These are phyloP conservation scores for Medicago lupulina DNA, from an alignment of 306 rosid species.

Conservation along the genomic window DNA sequence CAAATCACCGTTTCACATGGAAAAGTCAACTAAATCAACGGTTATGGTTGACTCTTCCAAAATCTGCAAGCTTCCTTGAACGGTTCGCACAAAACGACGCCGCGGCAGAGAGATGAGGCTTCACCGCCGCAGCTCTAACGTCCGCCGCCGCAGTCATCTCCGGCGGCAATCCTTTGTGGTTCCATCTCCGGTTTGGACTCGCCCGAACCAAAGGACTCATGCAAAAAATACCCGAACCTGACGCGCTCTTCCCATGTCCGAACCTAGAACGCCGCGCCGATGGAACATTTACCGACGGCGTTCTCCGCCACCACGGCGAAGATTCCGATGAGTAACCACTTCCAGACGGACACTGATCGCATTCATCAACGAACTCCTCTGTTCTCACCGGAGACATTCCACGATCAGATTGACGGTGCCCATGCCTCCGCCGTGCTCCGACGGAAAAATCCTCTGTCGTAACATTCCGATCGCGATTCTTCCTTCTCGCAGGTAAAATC, in stretches of 20 bases:
- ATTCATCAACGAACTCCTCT: slow-evolving; percentile 49
- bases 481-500: slow-evolving; percentile 57
- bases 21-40: slow-evolving; percentile 66
- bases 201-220: slow-evolving; percentile 88
- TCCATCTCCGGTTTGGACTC: slow-evolving; percentile 79
- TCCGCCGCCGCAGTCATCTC: slow-evolving; percentile 58
- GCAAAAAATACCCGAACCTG: slow-evolving; percentile 78
- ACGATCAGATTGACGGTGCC: slow-evolving; percentile 56
- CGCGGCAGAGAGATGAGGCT: slow-evolving; percentile 66
- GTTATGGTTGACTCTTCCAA: slow-evolving; percentile 74
- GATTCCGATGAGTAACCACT: slow-evolving; percentile 68
- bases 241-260: slow-evolving; percentile 48
- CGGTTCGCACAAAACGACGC: slow-evolving; percentile 82
- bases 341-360: slow-evolving; percentile 61
- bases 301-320: slow-evolving; percentile 62
- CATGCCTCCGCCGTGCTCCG: slow-evolving; percentile 37
- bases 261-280: slow-evolving; percentile 57
- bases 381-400: slow-evolving; percentile 85
- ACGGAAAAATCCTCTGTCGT: slow-evolving; percentile 30
- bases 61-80: slow-evolving; percentile 84
- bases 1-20: slow-evolving; percentile 33
- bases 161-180: slow-evolving; percentile 61
- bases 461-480: slow-evolving; percentile 36
- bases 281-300: slow-evolving; percentile 58
- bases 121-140: slow-evolving; percentile 50